Conservation (phyloP, 352 stramenopile species). For the Phytopythium boreale region DNA sequence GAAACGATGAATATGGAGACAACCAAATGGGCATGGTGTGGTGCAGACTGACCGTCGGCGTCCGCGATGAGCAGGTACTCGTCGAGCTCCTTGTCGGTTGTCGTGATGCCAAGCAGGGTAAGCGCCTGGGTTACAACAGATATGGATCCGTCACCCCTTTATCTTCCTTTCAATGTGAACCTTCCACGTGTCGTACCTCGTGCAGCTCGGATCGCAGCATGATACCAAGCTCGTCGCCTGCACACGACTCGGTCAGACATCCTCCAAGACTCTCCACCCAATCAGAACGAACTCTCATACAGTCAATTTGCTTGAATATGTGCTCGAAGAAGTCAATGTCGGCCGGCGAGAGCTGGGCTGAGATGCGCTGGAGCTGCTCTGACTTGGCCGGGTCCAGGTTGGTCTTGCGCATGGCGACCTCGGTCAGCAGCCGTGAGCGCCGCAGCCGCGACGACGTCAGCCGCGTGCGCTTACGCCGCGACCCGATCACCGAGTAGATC, state of each 20-base stretch:
- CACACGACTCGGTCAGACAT: background rate
- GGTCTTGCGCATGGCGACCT: constrained; percentile 61
- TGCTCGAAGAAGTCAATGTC: constrained; percentile 65
- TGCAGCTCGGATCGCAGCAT: constrained; percentile 67
- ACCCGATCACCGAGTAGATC: constrained; percentile 13
- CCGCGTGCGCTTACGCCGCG: constrained; percentile 46
- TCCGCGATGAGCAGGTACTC: constrained; percentile 64
- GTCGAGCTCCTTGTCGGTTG: constrained; percentile 63
- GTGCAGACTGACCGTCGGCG: constrained; percentile 28
- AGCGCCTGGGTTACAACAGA: constrained; percentile 25
- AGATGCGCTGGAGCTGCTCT: constrained; percentile 56
- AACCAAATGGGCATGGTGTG: background rate
- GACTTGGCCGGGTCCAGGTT: constrained; percentile 63
- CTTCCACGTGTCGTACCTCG: constrained; percentile 18
- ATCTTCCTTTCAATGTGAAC: background rate
- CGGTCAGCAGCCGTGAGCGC: constrained; percentile 50
- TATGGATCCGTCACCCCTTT: background rate
- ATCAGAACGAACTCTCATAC: constrained; percentile 15
- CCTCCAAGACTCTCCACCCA: background rate
- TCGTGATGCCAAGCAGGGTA: constrained; percentile 50
- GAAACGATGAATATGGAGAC: background rate
- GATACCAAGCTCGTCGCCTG: constrained; percentile 56
- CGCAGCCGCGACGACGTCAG: constrained; percentile 47
- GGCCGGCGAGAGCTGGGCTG: constrained; percentile 45
- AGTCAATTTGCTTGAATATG: constrained; percentile 70